These are phyloP conservation scores for Talaromyces borbonicus DNA, from an alignment of 495 filamentous ascomycete genomes.

Conservation along the genomic window DNA sequence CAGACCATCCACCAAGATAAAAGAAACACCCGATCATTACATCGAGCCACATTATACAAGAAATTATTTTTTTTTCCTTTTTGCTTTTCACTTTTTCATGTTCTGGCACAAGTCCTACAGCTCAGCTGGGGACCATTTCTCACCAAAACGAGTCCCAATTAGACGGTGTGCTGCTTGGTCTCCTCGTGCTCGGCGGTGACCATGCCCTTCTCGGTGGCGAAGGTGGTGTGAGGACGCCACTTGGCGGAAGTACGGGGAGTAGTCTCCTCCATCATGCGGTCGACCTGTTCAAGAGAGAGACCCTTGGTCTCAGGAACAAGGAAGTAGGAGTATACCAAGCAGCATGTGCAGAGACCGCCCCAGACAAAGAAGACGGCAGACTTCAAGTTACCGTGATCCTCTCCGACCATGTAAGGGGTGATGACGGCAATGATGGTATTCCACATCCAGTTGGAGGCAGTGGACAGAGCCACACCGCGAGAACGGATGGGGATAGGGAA, in stretches of 20 bases:
- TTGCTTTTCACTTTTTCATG: not conserved
- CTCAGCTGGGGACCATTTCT: not conserved
- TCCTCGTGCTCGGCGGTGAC: slow-evolving; percentile 12
- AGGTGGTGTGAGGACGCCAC: slow-evolving; percentile 65
- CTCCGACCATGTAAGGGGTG: slow-evolving; percentile 63
- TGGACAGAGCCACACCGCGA: slow-evolving; percentile 64
- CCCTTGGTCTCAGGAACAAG: slow-evolving; percentile 74
- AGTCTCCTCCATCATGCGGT: slow-evolving; percentile 74
- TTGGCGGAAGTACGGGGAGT: slow-evolving; percentile 58
- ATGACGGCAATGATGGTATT: slow-evolving; percentile 59
- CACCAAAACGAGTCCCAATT: not conserved
- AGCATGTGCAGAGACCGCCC: slow-evolving; percentile 55
- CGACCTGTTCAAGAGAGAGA: slow-evolving; percentile 75
- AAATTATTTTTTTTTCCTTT: no score
- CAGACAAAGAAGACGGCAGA: slow-evolving; percentile 74
- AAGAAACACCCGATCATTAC: not conserved
- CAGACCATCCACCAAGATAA: not conserved
- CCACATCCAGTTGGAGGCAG: slow-evolving; percentile 78
- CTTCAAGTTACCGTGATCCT: slow-evolving; percentile 50
- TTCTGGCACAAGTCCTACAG: not conserved
- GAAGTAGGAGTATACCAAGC: slow-evolving; percentile 62
- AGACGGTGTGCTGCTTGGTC: slow-evolving; percentile 4
- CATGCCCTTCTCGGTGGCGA: slow-evolving; percentile 50
- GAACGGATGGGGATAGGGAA: slow-evolving; percentile 72
- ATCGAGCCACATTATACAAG: slow-evolving; percentile 3